These are phyloP conservation scores for Clitocybe nebularis DNA, from an alignment of 1,284 basidiomycete genomes.

Conservation along the genomic window DNA sequence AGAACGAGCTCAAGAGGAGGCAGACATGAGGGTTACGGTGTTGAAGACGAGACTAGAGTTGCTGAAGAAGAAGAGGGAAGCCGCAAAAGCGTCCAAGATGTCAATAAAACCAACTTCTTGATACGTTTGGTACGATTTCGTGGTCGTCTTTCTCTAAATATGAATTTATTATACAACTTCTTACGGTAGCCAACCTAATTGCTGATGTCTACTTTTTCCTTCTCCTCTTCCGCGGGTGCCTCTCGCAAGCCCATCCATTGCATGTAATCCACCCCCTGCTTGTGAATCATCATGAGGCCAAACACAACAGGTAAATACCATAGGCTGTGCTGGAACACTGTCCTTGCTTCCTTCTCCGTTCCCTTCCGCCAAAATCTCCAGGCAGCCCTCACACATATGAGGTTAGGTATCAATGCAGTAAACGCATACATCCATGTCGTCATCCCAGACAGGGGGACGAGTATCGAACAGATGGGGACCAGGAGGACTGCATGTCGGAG, in stretches of 20 bases:
- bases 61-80: conserved; percentile 53
- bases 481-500: conserved; percentile 82
- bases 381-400: conserved; percentile 66
- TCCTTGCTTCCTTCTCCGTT: conserved; percentile 79
- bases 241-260: conserved; percentile 48
- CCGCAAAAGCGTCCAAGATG: conserved; percentile 27
- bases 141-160: background rate
- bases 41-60: conserved; percentile 65
- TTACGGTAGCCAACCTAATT: background rate
- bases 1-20: conserved; percentile 79
- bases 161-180: conserved; percentile 4
- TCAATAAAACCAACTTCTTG: background rate
- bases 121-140: background rate
- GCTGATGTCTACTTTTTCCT: conserved; percentile 9
- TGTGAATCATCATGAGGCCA: conserved; percentile 93
- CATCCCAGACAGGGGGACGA: conserved; percentile 83
- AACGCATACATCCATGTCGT: conserved; percentile 87
- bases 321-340: conserved; percentile 79
- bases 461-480: conserved; percentile 75
- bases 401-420: conserved; percentile 77
- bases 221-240: conserved; percentile 19
- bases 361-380: conserved; percentile 73
- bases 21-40: conserved; percentile 64
- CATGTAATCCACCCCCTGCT: conserved; percentile 76
- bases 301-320: conserved; percentile 92